Base-by-base conservation (phyloP, 225 moss, liverwort and hornwort genomes). In the Takakia lepidozioides region DNA sequence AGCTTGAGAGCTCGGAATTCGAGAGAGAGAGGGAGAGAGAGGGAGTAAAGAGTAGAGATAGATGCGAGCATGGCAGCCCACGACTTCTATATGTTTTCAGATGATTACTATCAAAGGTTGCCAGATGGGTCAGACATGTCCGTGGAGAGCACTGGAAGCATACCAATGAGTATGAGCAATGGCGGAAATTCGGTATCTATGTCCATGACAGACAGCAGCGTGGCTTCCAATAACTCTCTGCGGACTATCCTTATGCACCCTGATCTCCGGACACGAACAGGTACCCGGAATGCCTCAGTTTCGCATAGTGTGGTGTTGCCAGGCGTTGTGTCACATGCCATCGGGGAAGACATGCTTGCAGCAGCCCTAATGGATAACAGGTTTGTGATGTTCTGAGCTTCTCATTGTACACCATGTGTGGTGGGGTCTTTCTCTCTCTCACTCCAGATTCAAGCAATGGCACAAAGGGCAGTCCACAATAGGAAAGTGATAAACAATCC, bases 61-160 rank as follows among this genome's bases (percentile, higher is more conserved):
- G n/a, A n/a, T n/a, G n/a, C 75, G 68, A 92, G 73, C 61, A 93
- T 93, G 93, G 88, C 85, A 49, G 51, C 63, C 18, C 84, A 87
- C 60, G 84, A 90, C 52, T 98, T 80, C 58, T 83, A 85, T 52
- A 66, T 87, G 71, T 91, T 90, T 66, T 77, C 82, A 42, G 85
- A 82, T 71, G 90, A 91, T 62, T 95, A 79, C 32, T 98, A 98
- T 52, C 87, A 86, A 56, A 82, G 95, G 62, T 49, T 98, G 75
- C 71, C 73, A 25, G 82, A 98, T 46, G 82, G 78, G 25, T 93
- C 93, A 4, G 87, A 98, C 48, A 98, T 98, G 95, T 98, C 95
- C 5, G 83, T 91, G 41, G 87, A 78, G 72, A 95, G 93, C 54
- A 79, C 76, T 23, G 89, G 82, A 52, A 98, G 98, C 50, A 87